Percentiles rank a stretch among this genome's conserved stretches.
Conservation (phyloP, 371 early-diverging fungal species). For the Blakeslea trispora region DNA sequence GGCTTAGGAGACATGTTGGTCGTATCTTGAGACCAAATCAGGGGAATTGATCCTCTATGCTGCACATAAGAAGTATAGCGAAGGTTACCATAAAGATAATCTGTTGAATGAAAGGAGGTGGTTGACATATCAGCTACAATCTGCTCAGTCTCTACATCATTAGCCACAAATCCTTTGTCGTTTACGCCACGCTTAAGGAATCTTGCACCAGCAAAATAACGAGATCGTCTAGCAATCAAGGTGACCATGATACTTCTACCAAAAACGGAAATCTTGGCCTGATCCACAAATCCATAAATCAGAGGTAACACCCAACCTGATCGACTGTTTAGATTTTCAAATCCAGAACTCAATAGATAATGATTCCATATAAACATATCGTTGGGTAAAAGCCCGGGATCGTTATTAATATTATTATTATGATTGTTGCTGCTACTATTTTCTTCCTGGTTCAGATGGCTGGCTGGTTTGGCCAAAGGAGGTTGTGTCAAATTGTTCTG, state of each 20-base stretch:
- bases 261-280: slow-evolving; percentile 82
- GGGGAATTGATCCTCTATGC: slow-evolving; percentile 95
- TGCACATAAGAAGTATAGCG: slow-evolving; percentile 92
- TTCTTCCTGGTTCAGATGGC: too few species aligned
- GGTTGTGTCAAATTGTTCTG: slow-evolving; percentile 83
- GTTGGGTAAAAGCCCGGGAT: slow-evolving; percentile 42
- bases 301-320: slow-evolving; percentile 89
- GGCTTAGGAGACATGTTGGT: slow-evolving; percentile 95
- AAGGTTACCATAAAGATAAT: slow-evolving; percentile 65
- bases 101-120: slow-evolving; percentile 74
- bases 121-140: slow-evolving; percentile 91
- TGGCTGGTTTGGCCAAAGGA: slow-evolving; percentile 18
- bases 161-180: slow-evolving; percentile 93
- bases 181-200: slow-evolving; percentile 97
- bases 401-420: slow-evolving; percentile 4
- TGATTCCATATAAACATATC: slow-evolving; percentile 97
- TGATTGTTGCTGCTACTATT: too few species aligned
- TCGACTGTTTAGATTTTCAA: slow-evolving; percentile 59
- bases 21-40: slow-evolving; percentile 94
- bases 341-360: slow-evolving; percentile 75
- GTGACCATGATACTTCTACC: slow-evolving; percentile 89
- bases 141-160: slow-evolving; percentile 99
- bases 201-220: slow-evolving; percentile 96
- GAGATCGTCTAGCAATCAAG: slow-evolving; percentile 92
- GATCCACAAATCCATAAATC: slow-evolving; percentile 96